Evolutionary conservation across 108 stramenopile genomes (phyloP), one percentile per base, ranked within the genome.

Genomic region (Nitzschia sp.): DNA sequence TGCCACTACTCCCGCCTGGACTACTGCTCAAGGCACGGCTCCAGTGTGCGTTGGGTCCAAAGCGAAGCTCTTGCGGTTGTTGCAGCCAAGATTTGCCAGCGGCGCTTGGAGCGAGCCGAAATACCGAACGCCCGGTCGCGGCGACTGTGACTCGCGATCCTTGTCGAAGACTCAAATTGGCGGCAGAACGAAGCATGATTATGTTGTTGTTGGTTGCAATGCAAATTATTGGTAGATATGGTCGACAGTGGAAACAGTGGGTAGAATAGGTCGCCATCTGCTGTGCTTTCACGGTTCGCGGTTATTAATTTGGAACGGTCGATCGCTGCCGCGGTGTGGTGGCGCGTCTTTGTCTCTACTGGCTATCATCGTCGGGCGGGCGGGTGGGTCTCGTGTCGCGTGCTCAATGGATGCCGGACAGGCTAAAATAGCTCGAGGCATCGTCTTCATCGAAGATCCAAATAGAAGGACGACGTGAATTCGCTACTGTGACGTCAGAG

Each of bases 21-120:
- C 67, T 28, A 56, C 66, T 66, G 31, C 76, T 78, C 53, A 78
- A 52, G 11, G 53, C 47, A 29, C 75, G 60, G 27, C 45, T 53
- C 36, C 73, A 50, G 3, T 30, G 38, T 27, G 17, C 8, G 16
- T 34, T 23, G 16, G 15, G 55, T 4, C 5, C n/a, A 9, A 35
- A 17, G 2, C 22, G 59, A 23, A 17, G 13, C 16, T 23, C 36
- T n/a, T 17, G 17, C 9, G 46, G 46, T 65, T 13, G 38, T 44
- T 65, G 63, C 19, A 41, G 16, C 63, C 56, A 58, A 58, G 33
- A 34, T 34, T 16, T 50, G 4, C 48, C 21, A 50, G 16, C 21
- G 26, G 21, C 23, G 13, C 5, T 34, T 4, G 56, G 11, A 34
- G 56, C 32, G 8, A 26, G 52, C 3, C 27, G 19, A 15, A 34